phyloP scores from a whole-genome alignment of 1,139 yeast genomes.

The Candida anutae region DNA sequence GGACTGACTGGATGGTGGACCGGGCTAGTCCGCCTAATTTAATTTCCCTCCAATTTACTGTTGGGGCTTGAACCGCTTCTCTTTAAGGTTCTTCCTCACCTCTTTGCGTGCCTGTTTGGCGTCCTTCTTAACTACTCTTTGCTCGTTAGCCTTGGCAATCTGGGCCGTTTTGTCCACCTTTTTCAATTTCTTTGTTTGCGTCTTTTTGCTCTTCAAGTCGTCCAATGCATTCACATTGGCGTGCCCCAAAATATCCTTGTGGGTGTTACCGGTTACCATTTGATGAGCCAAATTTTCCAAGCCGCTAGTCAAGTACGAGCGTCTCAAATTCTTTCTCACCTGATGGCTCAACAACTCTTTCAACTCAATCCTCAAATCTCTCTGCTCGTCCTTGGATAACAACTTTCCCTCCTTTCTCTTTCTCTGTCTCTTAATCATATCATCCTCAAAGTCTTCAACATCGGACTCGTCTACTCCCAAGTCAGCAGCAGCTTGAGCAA shows the following conservation, averaged over 20 bases:
- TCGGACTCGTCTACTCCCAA: slow-evolving; percentile 69
- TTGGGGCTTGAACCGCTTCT: no score
- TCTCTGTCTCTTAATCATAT: slow-evolving; percentile 55
- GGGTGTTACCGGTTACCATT: slow-evolving; percentile 65
- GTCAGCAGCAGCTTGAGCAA: slow-evolving; percentile 87
- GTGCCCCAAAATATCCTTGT: slow-evolving; percentile 64
- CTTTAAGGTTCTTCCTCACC: no score
- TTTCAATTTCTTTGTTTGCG: slow-evolving; percentile 8
- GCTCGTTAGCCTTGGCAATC: no score
- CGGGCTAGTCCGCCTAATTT: no score
- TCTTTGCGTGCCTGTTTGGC: no score
- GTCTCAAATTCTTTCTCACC: slow-evolving; percentile 60
- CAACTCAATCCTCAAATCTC: slow-evolving; percentile 47
- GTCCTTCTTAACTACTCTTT: slow-evolving; percentile 1
- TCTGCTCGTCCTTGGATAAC: slow-evolving; percentile 43
- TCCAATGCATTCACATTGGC: slow-evolving; percentile 63
- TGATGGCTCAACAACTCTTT: slow-evolving; percentile 48
- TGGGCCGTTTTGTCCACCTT: slow-evolving; percentile 1
- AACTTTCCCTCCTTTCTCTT: slow-evolving; percentile 51
- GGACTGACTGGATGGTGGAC: no score
- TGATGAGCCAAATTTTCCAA: slow-evolving; percentile 77
- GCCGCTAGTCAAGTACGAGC: slow-evolving; percentile 82
- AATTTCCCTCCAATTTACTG: no score
- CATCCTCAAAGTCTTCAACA: slow-evolving; percentile 50
- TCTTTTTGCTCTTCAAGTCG: slow-evolving; percentile 35